Percentiles rank a stretch among this genome's conserved stretches.
Evolutionary conservation across 768 basidiomycete genomes (phyloP).

Genomic region (Pleurotus sapidus): DNA sequence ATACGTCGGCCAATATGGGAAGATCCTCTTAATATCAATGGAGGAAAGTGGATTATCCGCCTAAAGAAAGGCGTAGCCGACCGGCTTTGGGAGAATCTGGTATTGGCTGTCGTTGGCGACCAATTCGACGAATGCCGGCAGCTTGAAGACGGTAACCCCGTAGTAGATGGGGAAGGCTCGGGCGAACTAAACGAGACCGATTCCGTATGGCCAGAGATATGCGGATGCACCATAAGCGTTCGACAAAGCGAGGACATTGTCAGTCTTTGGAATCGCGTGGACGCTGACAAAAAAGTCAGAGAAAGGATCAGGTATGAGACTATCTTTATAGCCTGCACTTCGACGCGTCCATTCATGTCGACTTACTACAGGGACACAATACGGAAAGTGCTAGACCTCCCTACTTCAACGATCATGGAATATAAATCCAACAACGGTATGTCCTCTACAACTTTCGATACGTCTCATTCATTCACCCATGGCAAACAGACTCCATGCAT

Average conservation of each 20-base stretch:
- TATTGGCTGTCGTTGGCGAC: constrained; percentile 86
- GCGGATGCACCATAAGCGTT: constrained; percentile 94
- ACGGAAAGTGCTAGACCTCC: constrained; percentile 70
- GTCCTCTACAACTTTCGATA: constrained; percentile 11
- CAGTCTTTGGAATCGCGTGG: constrained; percentile 87
- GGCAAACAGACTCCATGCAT: constrained; percentile 73
- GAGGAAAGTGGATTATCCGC: constrained; percentile 95
- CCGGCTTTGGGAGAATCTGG: constrained; percentile 87
- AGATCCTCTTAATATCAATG: constrained; percentile 81
- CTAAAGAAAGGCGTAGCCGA: constrained; percentile 89
- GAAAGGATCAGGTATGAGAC: constrained; percentile 81
- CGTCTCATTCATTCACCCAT: constrained; percentile 12
- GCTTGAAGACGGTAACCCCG: constrained; percentile 25
- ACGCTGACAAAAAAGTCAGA: constrained; percentile 69
- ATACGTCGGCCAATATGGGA: constrained; percentile 95
- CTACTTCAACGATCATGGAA: constrained; percentile 81
- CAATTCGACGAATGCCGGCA: constrained; percentile 73
- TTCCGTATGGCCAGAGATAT: constrained; percentile 71
- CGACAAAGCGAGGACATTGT: constrained; percentile 93
- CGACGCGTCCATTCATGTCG: background rate
- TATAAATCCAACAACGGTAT: constrained; percentile 92
- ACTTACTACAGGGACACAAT: constrained; percentile 66
- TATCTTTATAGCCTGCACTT: background rate
- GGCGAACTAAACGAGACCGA: constrained; percentile 35
- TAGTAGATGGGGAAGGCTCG: constrained; percentile 23